Evolutionary conservation across 1,284 basidiomycete species (phyloP).

Genomic region (Heimioporus retisporus): DNA sequence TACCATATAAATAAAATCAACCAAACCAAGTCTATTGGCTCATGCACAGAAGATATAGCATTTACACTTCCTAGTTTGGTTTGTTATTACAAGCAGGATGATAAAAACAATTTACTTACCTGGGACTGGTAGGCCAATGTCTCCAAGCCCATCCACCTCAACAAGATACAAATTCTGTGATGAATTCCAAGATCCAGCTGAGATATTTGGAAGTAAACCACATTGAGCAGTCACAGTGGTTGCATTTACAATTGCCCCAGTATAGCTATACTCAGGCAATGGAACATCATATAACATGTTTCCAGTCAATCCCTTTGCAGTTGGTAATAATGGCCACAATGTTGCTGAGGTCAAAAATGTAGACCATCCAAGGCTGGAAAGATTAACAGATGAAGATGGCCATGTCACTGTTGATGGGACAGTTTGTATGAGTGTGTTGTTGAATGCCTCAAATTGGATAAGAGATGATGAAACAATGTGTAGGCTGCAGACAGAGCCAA

Average conservation of each 20-base stretch:
- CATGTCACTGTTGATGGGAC: constrained; percentile 19
- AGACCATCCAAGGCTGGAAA: constrained; percentile 13
- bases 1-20: no score
- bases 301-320: constrained; percentile 20
- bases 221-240: constrained; percentile 22
- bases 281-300: constrained; percentile 26
- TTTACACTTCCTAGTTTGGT: background rate
- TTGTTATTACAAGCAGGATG: background rate
- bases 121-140: background rate
- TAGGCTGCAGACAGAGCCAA: constrained; percentile 20
- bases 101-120: background rate
- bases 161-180: background rate
- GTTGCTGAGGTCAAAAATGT: background rate
- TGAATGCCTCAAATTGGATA: constrained; percentile 29
- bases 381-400: constrained; percentile 5
- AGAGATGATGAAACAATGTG: constrained; percentile 34
- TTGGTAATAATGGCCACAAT: constrained; percentile 12
- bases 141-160: constrained; percentile 17
- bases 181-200: constrained; percentile 2
- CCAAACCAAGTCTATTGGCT: no score
- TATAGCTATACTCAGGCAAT: background rate
- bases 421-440: background rate
- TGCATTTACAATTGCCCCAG: constrained; percentile 19
- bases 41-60: background rate
- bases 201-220: constrained; percentile 17